These are phyloP conservation scores for Ophiostoma piceae DNA, from an alignment of 2,329 filamentous ascomycete species.

Conservation along the genomic window DNA sequence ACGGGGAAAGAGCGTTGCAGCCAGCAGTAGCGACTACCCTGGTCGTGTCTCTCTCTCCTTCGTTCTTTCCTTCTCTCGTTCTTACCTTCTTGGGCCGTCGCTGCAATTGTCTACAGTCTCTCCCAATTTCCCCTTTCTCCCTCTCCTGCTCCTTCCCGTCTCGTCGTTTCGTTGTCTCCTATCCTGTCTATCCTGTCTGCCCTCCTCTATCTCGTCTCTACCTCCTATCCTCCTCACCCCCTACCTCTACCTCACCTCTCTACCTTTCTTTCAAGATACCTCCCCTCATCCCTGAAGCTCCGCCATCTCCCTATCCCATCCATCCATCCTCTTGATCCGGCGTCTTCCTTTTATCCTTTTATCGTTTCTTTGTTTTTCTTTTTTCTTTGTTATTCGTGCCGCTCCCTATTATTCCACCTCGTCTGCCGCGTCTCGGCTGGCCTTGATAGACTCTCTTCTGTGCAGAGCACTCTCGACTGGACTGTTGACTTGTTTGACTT, in stretches of 20 bases:
- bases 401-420: constrained; percentile 7
- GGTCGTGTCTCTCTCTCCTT: constrained; percentile 9
- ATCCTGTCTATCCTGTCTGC: neutral
- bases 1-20: constrained; percentile 14
- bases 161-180: neutral
- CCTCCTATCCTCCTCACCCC: too few species aligned
- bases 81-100: neutral
- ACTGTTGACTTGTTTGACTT: constrained; percentile 3
- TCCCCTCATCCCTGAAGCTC: constrained; percentile 17
- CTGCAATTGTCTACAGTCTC: neutral
- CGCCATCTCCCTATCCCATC: constrained; percentile 12
- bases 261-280: neutral
- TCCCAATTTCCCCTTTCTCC: constrained; percentile 14
- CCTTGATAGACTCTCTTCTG: neutral
- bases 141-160: neutral
- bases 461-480: neutral
- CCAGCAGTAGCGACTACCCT: neutral
- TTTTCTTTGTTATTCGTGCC: constrained; percentile 7
- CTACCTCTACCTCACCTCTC: neutral
- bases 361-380: constrained; percentile 14
- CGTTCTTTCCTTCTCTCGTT: neutral
- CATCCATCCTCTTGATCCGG: constrained; percentile 4
- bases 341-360: constrained; percentile 10
- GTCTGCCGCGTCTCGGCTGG: constrained; percentile 11
- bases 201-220: neutral